A percentile compares a stretch with the other conserved stretches of the same genome.
These are phyloP conservation scores for Zasmidium cellare DNA, from an alignment of 2,329 filamentous ascomycete species.

Conservation along the genomic window DNA sequence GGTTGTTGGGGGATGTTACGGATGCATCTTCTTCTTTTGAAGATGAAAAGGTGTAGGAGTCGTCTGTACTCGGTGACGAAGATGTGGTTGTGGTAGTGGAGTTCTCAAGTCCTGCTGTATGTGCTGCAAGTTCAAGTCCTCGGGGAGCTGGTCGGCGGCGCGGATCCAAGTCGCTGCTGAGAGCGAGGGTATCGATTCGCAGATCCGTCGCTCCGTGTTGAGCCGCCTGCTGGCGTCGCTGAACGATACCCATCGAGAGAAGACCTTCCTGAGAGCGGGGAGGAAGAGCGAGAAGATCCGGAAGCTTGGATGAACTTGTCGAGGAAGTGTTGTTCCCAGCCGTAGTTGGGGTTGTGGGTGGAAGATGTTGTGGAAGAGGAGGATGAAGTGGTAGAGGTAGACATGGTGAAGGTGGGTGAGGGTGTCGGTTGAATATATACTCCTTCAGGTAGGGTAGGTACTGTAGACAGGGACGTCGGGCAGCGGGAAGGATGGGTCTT, in stretches of 20 bases:
- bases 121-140: no score
- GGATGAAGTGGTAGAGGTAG: background rate
- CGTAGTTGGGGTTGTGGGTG: background rate
- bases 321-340: conserved; percentile 16
- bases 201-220: background rate
- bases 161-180: background rate
- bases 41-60: background rate
- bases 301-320: conserved; percentile 20
- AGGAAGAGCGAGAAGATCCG: conserved; percentile 8
- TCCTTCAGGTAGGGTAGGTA: no score
- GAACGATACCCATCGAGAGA: background rate
- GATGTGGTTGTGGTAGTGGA: no score
- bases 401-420: background rate
- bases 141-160: background rate
- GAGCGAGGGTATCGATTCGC: background rate
- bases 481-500: background rate
- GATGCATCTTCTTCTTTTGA: background rate
- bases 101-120: no score
- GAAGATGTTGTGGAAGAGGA: background rate
- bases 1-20: background rate
- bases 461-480: no score
- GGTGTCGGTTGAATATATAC: no score
- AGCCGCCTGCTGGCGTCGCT: background rate
- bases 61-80: background rate
- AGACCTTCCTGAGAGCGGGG: conserved; percentile 1